Base-by-base conservation (phyloP, 495 filamentous ascomycete species). In the Apodospora peruviana region DNA sequence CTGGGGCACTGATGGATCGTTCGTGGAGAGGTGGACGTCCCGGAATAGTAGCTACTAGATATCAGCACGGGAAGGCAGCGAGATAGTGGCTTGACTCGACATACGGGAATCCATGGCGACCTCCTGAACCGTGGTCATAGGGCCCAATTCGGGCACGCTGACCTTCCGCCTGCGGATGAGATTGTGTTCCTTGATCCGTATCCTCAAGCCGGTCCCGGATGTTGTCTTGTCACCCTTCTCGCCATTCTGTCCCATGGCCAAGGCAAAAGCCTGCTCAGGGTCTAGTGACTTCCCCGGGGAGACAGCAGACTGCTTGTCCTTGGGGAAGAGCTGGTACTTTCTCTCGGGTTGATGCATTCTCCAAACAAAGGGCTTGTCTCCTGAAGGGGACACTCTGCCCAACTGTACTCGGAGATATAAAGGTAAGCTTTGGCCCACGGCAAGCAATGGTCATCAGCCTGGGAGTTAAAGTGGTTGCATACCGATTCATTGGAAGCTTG, bases 31-130 rank as follows among this genome's bases (percentile, higher is more conserved):
- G 75, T 43, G 79, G 82, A 25, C 81, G 77, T 23, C 83, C 85
- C 25, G 85, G 85, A 48, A 89, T 85, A 21, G 85, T 88, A 52
- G 85, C 85, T 89, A 39, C 49, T 21, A 24, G 19, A 55, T 71
- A 68, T 64, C 37, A 68, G 60, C 40, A 34, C 29, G 25, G 21
- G 12, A 27, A 20, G 35, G 23, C 38, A 12, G 37, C 22, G n/a
- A 16, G 12, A 23, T 37, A 8, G 20, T 8, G 24, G 16, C 18
- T n/a, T 25, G 40, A 32, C 5, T 17, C 11, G 2, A 75, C 85
- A 72, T 78, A 89, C 85, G 85, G 59, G 85, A 88, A 65, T 89
- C 85, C 73, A 87, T 80, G 36, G 76, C 65, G 40, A 73, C 62
- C 56, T 86, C 85, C 50, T 83, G 81, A 11, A 85, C 81, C 2